Conservation (phyloP, 169 alveolate genomes). For the Besnoitia besnoiti region DNA sequence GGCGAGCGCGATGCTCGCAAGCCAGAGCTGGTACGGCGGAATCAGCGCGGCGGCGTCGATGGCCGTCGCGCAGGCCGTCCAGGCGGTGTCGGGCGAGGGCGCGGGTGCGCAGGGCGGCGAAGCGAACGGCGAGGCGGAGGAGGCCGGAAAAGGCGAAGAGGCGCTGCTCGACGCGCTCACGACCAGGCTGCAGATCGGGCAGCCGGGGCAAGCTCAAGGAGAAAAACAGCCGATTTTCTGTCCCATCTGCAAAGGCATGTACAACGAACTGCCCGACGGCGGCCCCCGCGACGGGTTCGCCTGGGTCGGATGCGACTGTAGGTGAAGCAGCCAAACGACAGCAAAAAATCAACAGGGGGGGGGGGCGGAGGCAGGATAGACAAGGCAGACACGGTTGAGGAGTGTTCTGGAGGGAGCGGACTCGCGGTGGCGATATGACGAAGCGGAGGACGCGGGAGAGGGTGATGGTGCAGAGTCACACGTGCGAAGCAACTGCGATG, state of each 20-base stretch:
- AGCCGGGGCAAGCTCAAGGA: constrained; percentile 24
- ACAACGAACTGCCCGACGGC: constrained; percentile 67
- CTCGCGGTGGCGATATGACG: no score
- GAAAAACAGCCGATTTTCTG: constrained; percentile 60
- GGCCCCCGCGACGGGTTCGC: constrained; percentile 67
- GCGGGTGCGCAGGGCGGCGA: background rate
- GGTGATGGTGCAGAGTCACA: no score
- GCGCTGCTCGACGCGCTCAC: background rate
- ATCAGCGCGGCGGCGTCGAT: constrained; percentile 13
- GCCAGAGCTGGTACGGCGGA: constrained; percentile 58
- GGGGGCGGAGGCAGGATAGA: background rate
- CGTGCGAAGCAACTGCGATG: no score
- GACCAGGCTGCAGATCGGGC: constrained; percentile 19
- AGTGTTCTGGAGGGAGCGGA: no score
- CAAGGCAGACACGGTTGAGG: background rate
- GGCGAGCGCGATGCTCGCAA: constrained; percentile 35
- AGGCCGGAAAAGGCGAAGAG: background rate
- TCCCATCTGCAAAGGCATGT: constrained; percentile 65
- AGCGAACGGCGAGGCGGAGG: background rate
- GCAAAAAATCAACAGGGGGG: no score
- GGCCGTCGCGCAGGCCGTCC: constrained; percentile 27
- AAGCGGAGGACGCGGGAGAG: no score
- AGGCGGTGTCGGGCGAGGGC: background rate
- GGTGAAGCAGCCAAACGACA: no score
- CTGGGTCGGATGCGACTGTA: constrained; percentile 71